phyloP scores from a whole-genome alignment of 208 protist genomes.

The Leishmania aethiopica region DNA sequence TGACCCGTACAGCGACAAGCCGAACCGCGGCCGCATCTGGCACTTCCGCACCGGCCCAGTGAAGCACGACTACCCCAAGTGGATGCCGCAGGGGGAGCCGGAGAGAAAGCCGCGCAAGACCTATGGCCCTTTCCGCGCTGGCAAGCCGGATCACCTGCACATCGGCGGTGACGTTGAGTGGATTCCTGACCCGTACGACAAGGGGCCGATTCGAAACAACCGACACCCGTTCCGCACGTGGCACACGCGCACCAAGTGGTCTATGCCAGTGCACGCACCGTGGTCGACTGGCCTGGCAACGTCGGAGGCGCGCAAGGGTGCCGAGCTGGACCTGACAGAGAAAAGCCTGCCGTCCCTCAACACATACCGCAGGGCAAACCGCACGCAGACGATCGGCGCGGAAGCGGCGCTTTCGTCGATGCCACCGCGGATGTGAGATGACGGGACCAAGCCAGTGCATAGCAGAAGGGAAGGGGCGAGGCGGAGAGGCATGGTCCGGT shows the following conservation, averaged over 20 bases:
- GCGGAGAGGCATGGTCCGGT: background rate
- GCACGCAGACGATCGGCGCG: constrained; percentile 75
- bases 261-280: constrained; percentile 83
- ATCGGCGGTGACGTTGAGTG: constrained; percentile 78
- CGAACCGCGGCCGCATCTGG: constrained; percentile 66
- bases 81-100: constrained; percentile 84
- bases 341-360: constrained; percentile 58
- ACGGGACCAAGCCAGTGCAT: background rate
- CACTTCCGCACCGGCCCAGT: constrained; percentile 80
- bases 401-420: constrained; percentile 72
- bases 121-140: constrained; percentile 76
- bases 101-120: constrained; percentile 50
- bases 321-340: constrained; percentile 61
- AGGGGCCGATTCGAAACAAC: constrained; percentile 56
- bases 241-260: constrained; percentile 90
- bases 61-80: constrained; percentile 62
- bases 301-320: constrained; percentile 69
- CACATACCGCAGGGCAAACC: constrained; percentile 62
- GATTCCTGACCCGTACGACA: constrained; percentile 86
- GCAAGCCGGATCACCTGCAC: constrained; percentile 53
- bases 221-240: constrained; percentile 83
- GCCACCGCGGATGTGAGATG: constrained; percentile 27
- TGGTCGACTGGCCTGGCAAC: constrained; percentile 84
- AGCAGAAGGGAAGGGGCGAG: background rate
- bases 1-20: constrained; percentile 80